Conservation (phyloP, 768 basidiomycete species). For the Cantharellus cinnabarinus region DNA sequence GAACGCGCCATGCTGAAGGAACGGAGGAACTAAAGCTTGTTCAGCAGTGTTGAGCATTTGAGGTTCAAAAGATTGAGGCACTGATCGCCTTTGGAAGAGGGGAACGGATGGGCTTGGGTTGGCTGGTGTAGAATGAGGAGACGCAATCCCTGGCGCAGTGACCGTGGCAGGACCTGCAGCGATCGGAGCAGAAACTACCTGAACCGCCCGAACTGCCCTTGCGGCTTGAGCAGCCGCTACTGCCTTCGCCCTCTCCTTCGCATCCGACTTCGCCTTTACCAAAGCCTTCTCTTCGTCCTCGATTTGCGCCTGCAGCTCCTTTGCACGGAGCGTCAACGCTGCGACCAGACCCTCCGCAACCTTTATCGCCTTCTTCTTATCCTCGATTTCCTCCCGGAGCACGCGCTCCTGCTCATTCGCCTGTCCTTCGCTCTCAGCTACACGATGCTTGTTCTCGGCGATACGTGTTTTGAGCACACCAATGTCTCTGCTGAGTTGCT, state of each 20-base stretch:
- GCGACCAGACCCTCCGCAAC: constrained; percentile 46
- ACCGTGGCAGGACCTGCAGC: no score
- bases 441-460: constrained; percentile 32
- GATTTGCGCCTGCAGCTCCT: constrained; percentile 55
- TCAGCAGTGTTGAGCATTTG: neutral
- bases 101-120: neutral
- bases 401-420: constrained; percentile 31
- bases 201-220: no score
- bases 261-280: constrained; percentile 30
- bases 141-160: no score
- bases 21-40: neutral
- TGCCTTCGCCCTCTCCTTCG: constrained; percentile 28
- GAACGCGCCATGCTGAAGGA: neutral
- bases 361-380: constrained; percentile 38
- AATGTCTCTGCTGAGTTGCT: constrained; percentile 42
- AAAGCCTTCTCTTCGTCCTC: constrained; percentile 41
- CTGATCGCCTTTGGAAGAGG: neutral
- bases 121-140: neutral
- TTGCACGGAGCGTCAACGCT: constrained; percentile 40
- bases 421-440: constrained; percentile 18
- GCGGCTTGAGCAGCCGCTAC: constrained; percentile 7
- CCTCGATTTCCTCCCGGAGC: constrained; percentile 26
- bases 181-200: no score
- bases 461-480: constrained; percentile 32
- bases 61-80: neutral